Evolutionary conservation across 768 basidiomycete species (phyloP).

Genomic region (Candolleomyces aberdarensis): DNA sequence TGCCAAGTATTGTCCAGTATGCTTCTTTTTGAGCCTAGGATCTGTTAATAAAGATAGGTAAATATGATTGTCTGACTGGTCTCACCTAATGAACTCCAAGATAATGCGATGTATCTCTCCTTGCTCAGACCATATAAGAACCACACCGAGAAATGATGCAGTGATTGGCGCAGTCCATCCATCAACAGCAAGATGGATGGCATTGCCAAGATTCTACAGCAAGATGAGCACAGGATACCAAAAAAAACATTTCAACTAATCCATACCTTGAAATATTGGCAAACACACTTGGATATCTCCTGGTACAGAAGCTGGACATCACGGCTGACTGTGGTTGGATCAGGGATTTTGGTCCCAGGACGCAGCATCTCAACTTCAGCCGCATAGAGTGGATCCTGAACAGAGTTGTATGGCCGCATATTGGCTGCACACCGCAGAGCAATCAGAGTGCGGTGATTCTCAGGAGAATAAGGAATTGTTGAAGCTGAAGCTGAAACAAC

Average conservation of each 20-base stretch:
- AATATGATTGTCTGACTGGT: no score
- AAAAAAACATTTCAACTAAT: neutral
- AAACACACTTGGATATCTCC: constrained; percentile 14
- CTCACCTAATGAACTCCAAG: no score
- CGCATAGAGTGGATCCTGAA: constrained; percentile 25
- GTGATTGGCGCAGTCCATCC: constrained; percentile 31
- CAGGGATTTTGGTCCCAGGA: constrained; percentile 23
- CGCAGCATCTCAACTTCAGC: constrained; percentile 27
- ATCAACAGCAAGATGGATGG: constrained; percentile 30
- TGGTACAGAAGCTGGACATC: constrained; percentile 20
- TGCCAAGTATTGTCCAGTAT: no score
- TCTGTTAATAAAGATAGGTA: no score
- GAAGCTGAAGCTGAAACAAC: neutral
- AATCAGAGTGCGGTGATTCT: constrained; percentile 21
- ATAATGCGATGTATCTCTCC: constrained; percentile 8
- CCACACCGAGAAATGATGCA: constrained; percentile 27
- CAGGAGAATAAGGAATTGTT: constrained; percentile 11
- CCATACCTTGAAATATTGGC: constrained; percentile 18
- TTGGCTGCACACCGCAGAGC: constrained; percentile 21
- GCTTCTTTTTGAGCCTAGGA: no score
- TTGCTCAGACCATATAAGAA: constrained; percentile 23
- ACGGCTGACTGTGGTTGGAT: constrained; percentile 19
- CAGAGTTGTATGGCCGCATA: constrained; percentile 21
- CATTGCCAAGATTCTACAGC: neutral
- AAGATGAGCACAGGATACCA: neutral